Conservation (phyloP, 495 filamentous ascomycete genomes). For the Neurospora pannonica region DNA sequence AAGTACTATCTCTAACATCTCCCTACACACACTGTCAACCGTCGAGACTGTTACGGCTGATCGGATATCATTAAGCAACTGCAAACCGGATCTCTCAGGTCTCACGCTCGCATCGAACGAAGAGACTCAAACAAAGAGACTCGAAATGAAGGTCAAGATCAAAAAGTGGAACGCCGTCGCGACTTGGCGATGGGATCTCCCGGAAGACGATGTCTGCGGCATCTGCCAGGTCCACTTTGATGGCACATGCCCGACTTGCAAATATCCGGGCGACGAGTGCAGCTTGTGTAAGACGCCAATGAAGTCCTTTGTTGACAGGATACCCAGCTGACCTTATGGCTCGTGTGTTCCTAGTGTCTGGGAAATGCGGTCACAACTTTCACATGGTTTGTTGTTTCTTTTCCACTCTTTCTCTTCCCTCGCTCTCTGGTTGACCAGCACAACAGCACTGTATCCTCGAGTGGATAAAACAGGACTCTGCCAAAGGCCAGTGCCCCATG, state of each 20-base stretch:
- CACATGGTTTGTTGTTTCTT: conserved; percentile 62
- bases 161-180: conserved; percentile 89
- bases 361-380: conserved; percentile 93
- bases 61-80: not conserved
- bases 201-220: conserved; percentile 95
- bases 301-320: not conserved
- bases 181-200: conserved; percentile 95
- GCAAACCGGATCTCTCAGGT: not conserved
- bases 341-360: conserved; percentile 56
- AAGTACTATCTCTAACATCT: not conserved
- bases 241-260: conserved; percentile 94
- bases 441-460: conserved; percentile 84
- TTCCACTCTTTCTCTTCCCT: not conserved
- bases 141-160: conserved; percentile 83
- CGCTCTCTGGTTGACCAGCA: not conserved
- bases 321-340: not conserved
- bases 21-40: not conserved
- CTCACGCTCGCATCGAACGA: not conserved
- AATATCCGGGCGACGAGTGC: conserved; percentile 95
- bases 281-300: conserved; percentile 56
- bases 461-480: conserved; percentile 91
- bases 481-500: conserved; percentile 95
- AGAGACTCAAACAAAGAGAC: not conserved
- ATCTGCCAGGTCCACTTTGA: conserved; percentile 98
- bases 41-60: not conserved